Evolutionary conservation across 805 yeast genomes (phyloP).

Genomic region (Wickerhamiella siamensis): DNA sequence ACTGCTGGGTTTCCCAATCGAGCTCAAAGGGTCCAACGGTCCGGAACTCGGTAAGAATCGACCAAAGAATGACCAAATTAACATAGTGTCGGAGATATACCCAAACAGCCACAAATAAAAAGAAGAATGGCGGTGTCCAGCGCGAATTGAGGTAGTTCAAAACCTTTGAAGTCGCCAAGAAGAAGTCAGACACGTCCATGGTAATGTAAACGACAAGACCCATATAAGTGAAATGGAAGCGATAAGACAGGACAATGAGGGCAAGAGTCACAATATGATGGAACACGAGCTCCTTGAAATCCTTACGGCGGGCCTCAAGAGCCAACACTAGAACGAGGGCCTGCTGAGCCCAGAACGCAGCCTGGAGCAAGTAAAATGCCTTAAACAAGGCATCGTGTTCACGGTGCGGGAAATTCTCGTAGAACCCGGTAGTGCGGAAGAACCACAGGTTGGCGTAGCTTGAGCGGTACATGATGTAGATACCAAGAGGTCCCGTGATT

Average conservation of each 20-base stretch:
- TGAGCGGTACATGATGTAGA: conserved; percentile 65
- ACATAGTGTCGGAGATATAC: conserved; percentile 76
- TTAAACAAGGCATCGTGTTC: conserved; percentile 58
- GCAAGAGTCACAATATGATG: conserved; percentile 89
- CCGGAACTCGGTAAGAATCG: conserved; percentile 58
- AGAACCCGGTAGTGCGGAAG: conserved; percentile 73
- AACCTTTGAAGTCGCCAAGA: conserved; percentile 72
- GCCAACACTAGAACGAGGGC: conserved; percentile 67
- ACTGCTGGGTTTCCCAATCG: conserved; percentile 81
- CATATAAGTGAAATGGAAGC: conserved; percentile 93
- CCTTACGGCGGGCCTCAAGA: conserved; percentile 91
- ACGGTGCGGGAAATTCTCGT: conserved; percentile 68
- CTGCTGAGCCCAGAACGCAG: conserved; percentile 97
- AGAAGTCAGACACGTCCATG: conserved; percentile 91
- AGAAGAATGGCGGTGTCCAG: conserved; percentile 48
- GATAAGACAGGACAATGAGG: conserved; percentile 71
- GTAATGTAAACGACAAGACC: conserved; percentile 83
- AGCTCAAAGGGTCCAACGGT: conserved; percentile 71
- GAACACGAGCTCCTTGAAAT: conserved; percentile 74
- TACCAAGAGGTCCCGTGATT: conserved; percentile 68
- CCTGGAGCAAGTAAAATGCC: conserved; percentile 76
- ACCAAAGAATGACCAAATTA: conserved; percentile 53
- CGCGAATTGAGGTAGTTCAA: conserved; percentile 67
- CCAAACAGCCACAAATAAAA: conserved; percentile 64
- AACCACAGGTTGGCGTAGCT: conserved; percentile 58